Evolutionary conservation across 2,329 filamentous ascomycete genomes (phyloP).

Genomic region (Sarocladium kiliense): DNA sequence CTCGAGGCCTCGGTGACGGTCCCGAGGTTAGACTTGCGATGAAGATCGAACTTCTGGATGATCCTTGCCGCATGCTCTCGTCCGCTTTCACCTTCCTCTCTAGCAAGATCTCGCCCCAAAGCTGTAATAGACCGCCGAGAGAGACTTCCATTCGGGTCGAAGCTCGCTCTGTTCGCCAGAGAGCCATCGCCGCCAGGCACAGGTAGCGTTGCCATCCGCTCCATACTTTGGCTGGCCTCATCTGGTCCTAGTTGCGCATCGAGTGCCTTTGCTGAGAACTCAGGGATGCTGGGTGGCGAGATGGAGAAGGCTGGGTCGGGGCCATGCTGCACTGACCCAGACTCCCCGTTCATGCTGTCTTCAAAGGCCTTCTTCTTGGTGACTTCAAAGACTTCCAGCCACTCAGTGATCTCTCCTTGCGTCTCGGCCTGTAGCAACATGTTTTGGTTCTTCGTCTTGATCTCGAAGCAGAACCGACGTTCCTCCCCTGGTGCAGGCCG

Average conservation of each 20-base stretch:
- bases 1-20: conserved; percentile 36
- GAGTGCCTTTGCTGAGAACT: conserved; percentile 77
- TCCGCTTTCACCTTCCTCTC: conserved; percentile 68
- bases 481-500: conserved; percentile 90
- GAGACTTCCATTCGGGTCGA: conserved; percentile 55
- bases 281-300: conserved; percentile 77
- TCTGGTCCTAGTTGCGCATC: conserved; percentile 62
- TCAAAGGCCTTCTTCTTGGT: conserved; percentile 92
- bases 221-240: conserved; percentile 31
- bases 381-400: conserved; percentile 88
- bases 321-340: conserved; percentile 35
- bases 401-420: conserved; percentile 85
- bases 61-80: conserved; percentile 81
- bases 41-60: conserved; percentile 87
- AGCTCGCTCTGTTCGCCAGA: conserved; percentile 58
- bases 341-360: conserved; percentile 46
- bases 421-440: conserved; percentile 90
- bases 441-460: conserved; percentile 94
- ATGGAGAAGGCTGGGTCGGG: conserved; percentile 83
- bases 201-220: conserved; percentile 61
- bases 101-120: conserved; percentile 38
- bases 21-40: conserved; percentile 68
- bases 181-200: conserved; percentile 54
- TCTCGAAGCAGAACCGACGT: conserved; percentile 92
- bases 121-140: conserved; percentile 54